A percentile compares a stretch with the other conserved stretches of the same genome.
phyloP scores from a whole-genome alignment of 1,139 yeast species.

The Candida freyschussii region DNA sequence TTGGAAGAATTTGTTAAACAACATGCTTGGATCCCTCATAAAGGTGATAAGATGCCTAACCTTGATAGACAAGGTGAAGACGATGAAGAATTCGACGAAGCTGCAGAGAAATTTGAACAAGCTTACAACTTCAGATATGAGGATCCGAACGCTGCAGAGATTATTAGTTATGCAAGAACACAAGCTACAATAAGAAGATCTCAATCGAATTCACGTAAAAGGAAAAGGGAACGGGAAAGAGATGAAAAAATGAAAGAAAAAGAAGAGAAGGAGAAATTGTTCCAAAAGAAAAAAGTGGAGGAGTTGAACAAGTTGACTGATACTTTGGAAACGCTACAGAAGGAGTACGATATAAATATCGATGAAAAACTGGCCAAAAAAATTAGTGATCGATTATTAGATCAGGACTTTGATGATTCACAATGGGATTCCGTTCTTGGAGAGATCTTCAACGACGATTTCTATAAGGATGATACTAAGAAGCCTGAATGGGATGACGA shows the following conservation, averaged over 20 bases:
- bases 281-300: constrained; percentile 67
- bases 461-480: constrained; percentile 51
- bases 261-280: constrained; percentile 51
- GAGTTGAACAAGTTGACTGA: constrained; percentile 77
- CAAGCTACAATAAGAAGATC: constrained; percentile 90
- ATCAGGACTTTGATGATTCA: constrained; percentile 84
- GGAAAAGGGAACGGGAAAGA: constrained; percentile 69
- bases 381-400: constrained; percentile 69
- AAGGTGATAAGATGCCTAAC: constrained; percentile 47
- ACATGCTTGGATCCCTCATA: constrained; percentile 85
- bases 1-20: constrained; percentile 64
- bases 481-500: constrained; percentile 56
- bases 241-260: constrained; percentile 50
- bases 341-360: constrained; percentile 78
- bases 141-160: constrained; percentile 86
- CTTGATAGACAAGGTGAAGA: constrained; percentile 44
- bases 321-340: constrained; percentile 68
- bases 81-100: constrained; percentile 87
- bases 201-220: constrained; percentile 62
- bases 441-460: constrained; percentile 79
- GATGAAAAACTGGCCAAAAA: constrained; percentile 53
- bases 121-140: constrained; percentile 95
- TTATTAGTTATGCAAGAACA: constrained; percentile 93
- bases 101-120: constrained; percentile 84
- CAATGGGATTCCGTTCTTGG: constrained; percentile 92